phyloP scores from a whole-genome alignment of 345 rosid genomes.

The Rhizophora mangle region DNA sequence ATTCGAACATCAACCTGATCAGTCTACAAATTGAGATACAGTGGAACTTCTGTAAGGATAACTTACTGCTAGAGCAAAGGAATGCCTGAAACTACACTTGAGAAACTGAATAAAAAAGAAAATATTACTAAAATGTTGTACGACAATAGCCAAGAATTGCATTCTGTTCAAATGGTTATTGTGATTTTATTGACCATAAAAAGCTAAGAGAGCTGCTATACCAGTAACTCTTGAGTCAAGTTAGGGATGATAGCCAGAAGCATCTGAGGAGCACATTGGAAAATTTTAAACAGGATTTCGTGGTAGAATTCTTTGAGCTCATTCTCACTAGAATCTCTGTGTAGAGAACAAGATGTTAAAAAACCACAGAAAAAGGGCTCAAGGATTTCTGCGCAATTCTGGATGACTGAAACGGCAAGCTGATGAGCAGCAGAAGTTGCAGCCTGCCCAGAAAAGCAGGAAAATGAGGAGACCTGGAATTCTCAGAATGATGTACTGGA shows the following conservation, averaged over 20 bases:
- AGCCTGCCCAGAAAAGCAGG: conserved; percentile 37
- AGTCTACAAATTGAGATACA: conserved; percentile 42
- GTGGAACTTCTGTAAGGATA: background rate
- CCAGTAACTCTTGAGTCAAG: conserved; percentile 78
- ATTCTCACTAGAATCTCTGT: conserved; percentile 58
- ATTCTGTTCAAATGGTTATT: conserved; percentile 4
- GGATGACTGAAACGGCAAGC: conserved; percentile 79
- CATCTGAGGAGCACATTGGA: conserved; percentile 70
- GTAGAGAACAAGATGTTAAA: conserved; percentile 65
- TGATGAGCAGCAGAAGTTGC: conserved; percentile 49
- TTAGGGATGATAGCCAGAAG: conserved; percentile 69
- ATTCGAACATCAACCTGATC: conserved; percentile 91
- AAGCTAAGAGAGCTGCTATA: conserved; percentile 23
- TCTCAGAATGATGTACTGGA: background rate
- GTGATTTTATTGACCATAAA: conserved; percentile 8
- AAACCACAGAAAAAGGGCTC: conserved; percentile 66
- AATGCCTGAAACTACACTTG: no score
- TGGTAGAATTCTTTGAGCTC: conserved; percentile 78
- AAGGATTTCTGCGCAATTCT: conserved; percentile 59
- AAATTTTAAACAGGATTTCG: conserved; percentile 66
- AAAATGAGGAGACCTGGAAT: conserved; percentile 1
- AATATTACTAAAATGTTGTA: no score
- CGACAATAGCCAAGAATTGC: conserved; percentile 1
- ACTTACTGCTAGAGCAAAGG: background rate
- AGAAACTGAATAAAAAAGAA: no score